phyloP scores from a whole-genome alignment of 208 protist species.

The Zelonia costaricensis region DNA sequence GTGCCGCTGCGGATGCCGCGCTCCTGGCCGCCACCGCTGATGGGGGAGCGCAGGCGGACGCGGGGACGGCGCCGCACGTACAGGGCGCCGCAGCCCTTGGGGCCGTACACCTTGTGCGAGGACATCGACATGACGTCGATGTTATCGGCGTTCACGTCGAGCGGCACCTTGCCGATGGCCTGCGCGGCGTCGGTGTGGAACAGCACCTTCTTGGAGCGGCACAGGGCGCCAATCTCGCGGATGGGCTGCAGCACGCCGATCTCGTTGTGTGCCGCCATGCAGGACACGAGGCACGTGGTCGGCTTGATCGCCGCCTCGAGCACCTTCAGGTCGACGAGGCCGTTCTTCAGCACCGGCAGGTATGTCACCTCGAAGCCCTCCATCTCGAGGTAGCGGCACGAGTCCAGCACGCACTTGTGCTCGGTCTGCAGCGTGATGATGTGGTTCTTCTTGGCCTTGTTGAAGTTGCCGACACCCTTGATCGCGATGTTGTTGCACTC shows the following conservation, averaged over 20 bases:
- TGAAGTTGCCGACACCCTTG: conserved; percentile 98
- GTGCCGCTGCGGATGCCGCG: conserved; percentile 96
- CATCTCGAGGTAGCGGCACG: conserved; percentile 96
- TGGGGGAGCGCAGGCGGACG: conserved; percentile 96
- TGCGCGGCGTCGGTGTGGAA: conserved; percentile 99
- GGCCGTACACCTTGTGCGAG: conserved; percentile 99
- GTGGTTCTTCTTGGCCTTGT: conserved; percentile 98
- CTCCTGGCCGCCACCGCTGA: conserved; percentile 99
- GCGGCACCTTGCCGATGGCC: conserved; percentile 97
- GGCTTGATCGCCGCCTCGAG: conserved; percentile 94
- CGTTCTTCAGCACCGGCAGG: conserved; percentile 97
- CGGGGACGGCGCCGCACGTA: conserved; percentile 94
- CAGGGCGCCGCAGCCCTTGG: conserved; percentile 94
- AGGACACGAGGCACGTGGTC: conserved; percentile 96
- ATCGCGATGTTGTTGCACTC: conserved; percentile 99
- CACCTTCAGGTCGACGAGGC: conserved; percentile 94
- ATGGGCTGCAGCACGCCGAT: conserved; percentile 99
- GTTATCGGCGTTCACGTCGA: conserved; percentile 97
- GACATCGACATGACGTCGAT: conserved; percentile 98
- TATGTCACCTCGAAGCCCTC: conserved; percentile 97
- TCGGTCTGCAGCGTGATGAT: conserved; percentile 98
- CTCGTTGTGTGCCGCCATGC: conserved; percentile 99
- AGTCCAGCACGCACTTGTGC: conserved; percentile 99
- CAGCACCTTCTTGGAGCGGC: conserved; percentile 93
- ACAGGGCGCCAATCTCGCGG: conserved; percentile 96